Percentiles rank a stretch among this genome's conserved stretches.
Conservation (phyloP, 352 stramenopile species). For the Phytophthora fragariaefolia region DNA sequence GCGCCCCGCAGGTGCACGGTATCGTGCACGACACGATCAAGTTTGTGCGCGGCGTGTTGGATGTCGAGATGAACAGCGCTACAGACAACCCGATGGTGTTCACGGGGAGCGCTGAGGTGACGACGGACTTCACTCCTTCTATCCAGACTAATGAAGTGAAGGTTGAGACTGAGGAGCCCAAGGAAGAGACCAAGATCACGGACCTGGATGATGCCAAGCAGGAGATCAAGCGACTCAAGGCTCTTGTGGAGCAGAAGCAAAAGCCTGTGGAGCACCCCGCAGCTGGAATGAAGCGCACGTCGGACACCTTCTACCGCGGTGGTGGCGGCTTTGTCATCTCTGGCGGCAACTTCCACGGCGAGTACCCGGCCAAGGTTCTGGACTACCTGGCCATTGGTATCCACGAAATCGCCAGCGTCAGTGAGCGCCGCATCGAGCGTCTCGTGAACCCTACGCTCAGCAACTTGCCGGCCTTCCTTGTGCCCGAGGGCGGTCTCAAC, state of each 20-base stretch:
- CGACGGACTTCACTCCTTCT: slow-evolving; percentile 60
- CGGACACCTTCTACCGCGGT: slow-evolving; percentile 83
- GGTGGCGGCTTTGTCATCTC: slow-evolving; percentile 88
- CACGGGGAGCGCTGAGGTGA: slow-evolving; percentile 71
- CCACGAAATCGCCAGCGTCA: slow-evolving; percentile 86
- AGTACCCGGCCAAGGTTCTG: slow-evolving; percentile 90
- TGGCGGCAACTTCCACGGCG: slow-evolving; percentile 91
- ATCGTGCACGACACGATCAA: slow-evolving; percentile 89
- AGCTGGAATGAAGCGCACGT: slow-evolving; percentile 78
- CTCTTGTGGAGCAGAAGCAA: slow-evolving; percentile 58
- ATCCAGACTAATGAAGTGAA: slow-evolving; percentile 25
- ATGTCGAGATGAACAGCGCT: slow-evolving; percentile 91
- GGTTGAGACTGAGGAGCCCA: slow-evolving; percentile 16
- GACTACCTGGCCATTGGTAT: slow-evolving; percentile 92
- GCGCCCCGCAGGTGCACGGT: slow-evolving; percentile 89
- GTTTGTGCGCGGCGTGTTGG: slow-evolving; percentile 86
- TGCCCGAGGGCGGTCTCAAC: slow-evolving; percentile 87
- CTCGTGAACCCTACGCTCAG: slow-evolving; percentile 89
- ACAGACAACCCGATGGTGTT: slow-evolving; percentile 93
- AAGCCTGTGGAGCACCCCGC: slow-evolving; percentile 45
- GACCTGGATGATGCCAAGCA: slow-evolving; percentile 76
- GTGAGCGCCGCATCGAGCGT: slow-evolving; percentile 87
- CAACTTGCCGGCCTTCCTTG: slow-evolving; percentile 87
- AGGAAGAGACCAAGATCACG: slow-evolving; percentile 49
- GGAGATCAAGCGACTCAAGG: slow-evolving; percentile 79